These are phyloP conservation scores for Neurospora africana DNA, from an alignment of 495 filamentous ascomycete species.

Conservation along the genomic window DNA sequence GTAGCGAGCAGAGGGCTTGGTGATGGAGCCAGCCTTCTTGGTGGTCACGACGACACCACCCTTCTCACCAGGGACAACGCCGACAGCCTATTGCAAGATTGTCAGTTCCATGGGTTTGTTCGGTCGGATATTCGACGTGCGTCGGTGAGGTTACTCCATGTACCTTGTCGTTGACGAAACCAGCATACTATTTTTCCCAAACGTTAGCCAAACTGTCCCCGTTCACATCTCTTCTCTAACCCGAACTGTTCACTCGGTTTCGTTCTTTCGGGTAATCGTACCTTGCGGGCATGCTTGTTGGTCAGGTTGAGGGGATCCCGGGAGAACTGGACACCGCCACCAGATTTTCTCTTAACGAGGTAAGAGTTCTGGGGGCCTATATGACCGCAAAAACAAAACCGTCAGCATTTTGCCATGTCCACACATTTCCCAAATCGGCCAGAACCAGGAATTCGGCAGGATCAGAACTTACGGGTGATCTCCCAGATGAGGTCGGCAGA, in stretches of 20 bases:
- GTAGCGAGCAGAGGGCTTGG: conserved; percentile 57
- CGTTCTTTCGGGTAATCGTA: conserved; percentile 26
- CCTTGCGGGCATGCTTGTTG: conserved; percentile 89
- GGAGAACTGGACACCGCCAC: conserved; percentile 77
- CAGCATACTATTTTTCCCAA: conserved; percentile 55
- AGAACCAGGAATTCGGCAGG: neutral
- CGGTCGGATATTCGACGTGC: neutral
- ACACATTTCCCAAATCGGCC: neutral
- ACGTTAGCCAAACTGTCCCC: conserved; percentile 19
- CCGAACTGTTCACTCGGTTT: neutral
- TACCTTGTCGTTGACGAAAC: conserved; percentile 91
- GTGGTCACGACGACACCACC: conserved; percentile 63
- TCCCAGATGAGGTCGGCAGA: conserved; percentile 88
- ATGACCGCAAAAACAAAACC: conserved; percentile 1
- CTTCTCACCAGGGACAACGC: conserved; percentile 55
- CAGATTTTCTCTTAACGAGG: conserved; percentile 76
- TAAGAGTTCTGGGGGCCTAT: conserved; percentile 70
- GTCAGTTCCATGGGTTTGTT: conserved; percentile 14
- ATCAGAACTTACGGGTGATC: conserved; percentile 60
- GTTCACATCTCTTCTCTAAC: neutral
- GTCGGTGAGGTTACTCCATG: conserved; percentile 10
- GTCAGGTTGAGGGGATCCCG: conserved; percentile 82
- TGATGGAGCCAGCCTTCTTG: conserved; percentile 66
- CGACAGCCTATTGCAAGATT: conserved; percentile 54
- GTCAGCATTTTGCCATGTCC: conserved; percentile 2